Percentiles rank a stretch among this genome's conserved stretches.
These are phyloP conservation scores for Jackrogersella multiformis DNA, from an alignment of 495 filamentous ascomycete species.

Conservation along the genomic window DNA sequence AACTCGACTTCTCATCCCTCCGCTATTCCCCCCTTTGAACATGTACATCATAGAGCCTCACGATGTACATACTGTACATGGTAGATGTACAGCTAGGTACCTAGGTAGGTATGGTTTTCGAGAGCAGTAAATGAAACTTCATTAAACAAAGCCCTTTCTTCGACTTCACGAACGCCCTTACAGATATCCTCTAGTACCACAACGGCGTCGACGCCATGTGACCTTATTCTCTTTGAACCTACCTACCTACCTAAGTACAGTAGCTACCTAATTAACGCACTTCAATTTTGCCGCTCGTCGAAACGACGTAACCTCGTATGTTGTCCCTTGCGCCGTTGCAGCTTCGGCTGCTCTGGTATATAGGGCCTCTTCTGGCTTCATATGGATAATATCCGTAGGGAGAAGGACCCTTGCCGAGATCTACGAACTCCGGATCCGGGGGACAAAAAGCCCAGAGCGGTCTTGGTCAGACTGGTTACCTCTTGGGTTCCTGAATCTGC, in stretches of 20 bases:
- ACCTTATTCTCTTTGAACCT: constrained; percentile 22
- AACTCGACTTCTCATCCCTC: constrained; percentile 32
- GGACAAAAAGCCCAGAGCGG: constrained; percentile 37
- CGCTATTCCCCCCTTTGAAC: not conserved
- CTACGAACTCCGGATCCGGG: constrained; percentile 35
- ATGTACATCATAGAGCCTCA: constrained; percentile 13
- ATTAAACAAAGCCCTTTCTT: not conserved
- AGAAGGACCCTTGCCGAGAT: constrained; percentile 39
- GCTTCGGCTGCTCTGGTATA: constrained; percentile 21
- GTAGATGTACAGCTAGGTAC: constrained; percentile 1
- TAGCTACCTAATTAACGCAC: no score
- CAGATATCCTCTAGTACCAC: constrained; percentile 14
- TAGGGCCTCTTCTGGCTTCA: constrained; percentile 21
- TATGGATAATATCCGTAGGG: constrained; percentile 43
- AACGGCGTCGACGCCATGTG: constrained; percentile 22
- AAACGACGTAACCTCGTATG: constrained; percentile 18
- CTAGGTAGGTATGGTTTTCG: not conserved
- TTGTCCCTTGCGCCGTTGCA: constrained; percentile 16
- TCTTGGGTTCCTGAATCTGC: constrained; percentile 14
- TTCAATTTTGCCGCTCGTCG: constrained; percentile 37
- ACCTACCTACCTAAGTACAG: constrained; percentile 7
- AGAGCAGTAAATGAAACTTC: not conserved
- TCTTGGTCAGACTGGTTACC: constrained; percentile 12
- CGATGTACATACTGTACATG: not conserved
- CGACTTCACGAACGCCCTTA: constrained; percentile 23